phyloP scores from a whole-genome alignment of 352 stramenopile genomes.

The Globisporangium megalacanthum region DNA sequence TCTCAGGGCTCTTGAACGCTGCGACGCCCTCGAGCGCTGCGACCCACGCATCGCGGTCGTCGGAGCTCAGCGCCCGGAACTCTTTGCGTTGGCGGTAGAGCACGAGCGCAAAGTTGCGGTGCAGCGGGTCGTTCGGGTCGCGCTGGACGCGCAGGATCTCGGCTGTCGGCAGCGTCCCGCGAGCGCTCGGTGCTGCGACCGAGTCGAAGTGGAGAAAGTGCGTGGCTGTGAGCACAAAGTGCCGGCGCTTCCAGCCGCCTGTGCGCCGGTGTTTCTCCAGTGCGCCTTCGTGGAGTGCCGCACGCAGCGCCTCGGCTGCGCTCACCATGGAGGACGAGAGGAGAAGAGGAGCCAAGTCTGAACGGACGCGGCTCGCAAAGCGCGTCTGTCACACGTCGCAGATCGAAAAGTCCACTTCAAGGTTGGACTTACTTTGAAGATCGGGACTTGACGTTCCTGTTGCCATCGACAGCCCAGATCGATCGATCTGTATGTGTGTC shows the following conservation, averaged over 20 bases:
- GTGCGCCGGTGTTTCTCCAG: constrained; percentile 68
- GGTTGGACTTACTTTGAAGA: no score
- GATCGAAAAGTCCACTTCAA: neutral
- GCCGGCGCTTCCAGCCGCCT: constrained; percentile 77
- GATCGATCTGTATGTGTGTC: no score
- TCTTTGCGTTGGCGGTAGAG: constrained; percentile 81
- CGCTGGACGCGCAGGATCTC: constrained; percentile 62
- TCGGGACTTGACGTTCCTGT: no score
- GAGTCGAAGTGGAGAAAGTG: constrained; percentile 71
- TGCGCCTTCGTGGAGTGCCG: constrained; percentile 47
- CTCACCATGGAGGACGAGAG: constrained; percentile 48
- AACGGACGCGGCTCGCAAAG: neutral
- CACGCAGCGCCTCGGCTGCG: constrained; percentile 44
- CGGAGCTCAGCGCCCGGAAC: constrained; percentile 43
- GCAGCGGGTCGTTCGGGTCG: constrained; percentile 26
- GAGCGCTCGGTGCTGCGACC: constrained; percentile 30
- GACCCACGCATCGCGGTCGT: constrained; percentile 70
- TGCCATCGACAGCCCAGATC: no score
- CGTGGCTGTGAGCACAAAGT: constrained; percentile 62
- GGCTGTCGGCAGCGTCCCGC: constrained; percentile 44
- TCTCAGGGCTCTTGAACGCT: constrained; percentile 30
- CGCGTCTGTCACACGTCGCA: neutral
- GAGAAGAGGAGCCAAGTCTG: no score
- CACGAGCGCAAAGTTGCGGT: constrained; percentile 50
- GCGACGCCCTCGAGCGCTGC: constrained; percentile 54